phyloP scores from a whole-genome alignment of 1,284 basidiomycete species.

The Veloporphyrellus conicus region DNA sequence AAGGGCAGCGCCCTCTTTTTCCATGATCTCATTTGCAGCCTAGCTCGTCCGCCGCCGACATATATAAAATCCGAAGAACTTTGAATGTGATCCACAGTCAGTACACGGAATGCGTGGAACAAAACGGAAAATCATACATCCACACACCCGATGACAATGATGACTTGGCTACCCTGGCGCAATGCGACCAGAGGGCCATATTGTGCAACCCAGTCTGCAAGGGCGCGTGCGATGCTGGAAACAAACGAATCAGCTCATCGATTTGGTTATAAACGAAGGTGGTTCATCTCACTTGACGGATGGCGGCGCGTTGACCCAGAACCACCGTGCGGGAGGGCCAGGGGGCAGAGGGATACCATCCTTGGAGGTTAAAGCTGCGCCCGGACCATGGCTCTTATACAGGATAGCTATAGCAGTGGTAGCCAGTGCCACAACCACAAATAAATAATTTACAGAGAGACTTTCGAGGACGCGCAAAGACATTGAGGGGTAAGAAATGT shows the following conservation, averaged over 20 bases:
- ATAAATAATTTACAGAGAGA: not conserved
- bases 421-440: not conserved
- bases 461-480: not conserved
- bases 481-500: no score
- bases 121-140: constrained; percentile 25
- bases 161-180: constrained; percentile 24
- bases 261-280: not conserved
- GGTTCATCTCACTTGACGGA: constrained; percentile 14
- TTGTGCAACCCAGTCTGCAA: constrained; percentile 26
- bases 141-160: constrained; percentile 31
- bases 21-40: constrained; percentile 34
- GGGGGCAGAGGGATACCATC: constrained; percentile 23
- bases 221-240: constrained; percentile 13
- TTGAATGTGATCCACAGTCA: no score
- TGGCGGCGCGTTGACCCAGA: constrained; percentile 24
- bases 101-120: not conserved
- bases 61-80: no score
- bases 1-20: constrained; percentile 32
- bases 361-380: not conserved
- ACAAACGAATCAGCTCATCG: no score
- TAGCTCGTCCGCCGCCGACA: constrained; percentile 1
- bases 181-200: constrained; percentile 36
- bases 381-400: constrained; percentile 1
- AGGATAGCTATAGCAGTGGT: not conserved
- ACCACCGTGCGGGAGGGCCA: constrained; percentile 24